Evolutionary conservation across 345 rosid species (phyloP), one percentile per base, ranked within the genome.

Genomic region (Arabis hirsuta): DNA sequence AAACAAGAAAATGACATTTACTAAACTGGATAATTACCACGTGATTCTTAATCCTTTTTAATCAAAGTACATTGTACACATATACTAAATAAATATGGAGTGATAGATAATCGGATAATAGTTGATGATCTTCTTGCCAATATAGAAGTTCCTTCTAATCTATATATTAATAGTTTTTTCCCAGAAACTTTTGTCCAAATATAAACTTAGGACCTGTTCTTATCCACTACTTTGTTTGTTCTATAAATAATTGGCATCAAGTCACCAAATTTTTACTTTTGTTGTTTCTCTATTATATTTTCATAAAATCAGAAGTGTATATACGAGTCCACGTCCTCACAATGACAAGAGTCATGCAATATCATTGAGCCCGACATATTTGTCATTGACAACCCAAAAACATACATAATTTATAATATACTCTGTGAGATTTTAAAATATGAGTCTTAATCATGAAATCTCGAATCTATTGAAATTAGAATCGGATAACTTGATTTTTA

Each of bases 251-350:
- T 42, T 62, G 45, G 16, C 76, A 31, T 53, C 48, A 51, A 54
- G 36, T 58, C 75, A 71, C 75, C 76, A 62, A 61, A 62, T 62
- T 42, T 62, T 51, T 29, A 61, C 75, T 60, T 48, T 52, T 71
- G 39, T 7, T 71, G 14, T 39, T 41, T 71, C 48, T 61, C 38
- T 71, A 16, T 16, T 71, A 60, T 59, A 60, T 7, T 12, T 51
- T 43, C 52, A 26, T 42, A 50, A 27, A 16, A 16, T 16, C 16
- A 16, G 0, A 16, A 16, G 16, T 16, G 67, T 51, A 29, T 60
- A 60, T 60, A 60, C 1, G 53, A 61, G 61, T 61, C 74, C 74
- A 60, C 67, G 74, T 71, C 52, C 55, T 50, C 60, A 6, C 43
- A 39, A 22, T 22, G 24, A 22, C 24, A 22, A 22, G 24, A 22